phyloP scores from a whole-genome alignment of 2,329 filamentous ascomycete genomes.

The Tolypocladium nubicola region DNA sequence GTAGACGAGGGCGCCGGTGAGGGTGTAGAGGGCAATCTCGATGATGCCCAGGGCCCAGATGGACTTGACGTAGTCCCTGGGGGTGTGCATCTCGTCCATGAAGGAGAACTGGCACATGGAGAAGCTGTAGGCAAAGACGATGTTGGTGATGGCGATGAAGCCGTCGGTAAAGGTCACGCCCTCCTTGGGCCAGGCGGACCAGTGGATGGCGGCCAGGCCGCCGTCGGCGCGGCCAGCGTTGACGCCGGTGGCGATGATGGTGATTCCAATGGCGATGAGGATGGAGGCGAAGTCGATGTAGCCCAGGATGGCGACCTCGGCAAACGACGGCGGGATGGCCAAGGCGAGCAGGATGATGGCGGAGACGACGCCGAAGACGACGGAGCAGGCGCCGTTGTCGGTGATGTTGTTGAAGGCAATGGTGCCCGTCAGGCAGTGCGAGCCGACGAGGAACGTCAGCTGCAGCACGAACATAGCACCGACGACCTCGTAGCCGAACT shows the following conservation, averaged over 20 bases:
- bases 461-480: constrained; percentile 52
- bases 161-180: constrained; percentile 38
- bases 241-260: constrained; percentile 55
- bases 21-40: constrained; percentile 55
- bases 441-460: constrained; percentile 58
- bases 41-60: constrained; percentile 51
- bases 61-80: constrained; percentile 37
- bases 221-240: constrained; percentile 18
- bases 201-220: constrained; percentile 20
- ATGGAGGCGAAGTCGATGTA: constrained; percentile 53
- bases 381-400: constrained; percentile 36
- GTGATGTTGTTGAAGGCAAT: constrained; percentile 59
- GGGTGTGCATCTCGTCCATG: constrained; percentile 44
- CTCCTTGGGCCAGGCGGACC: constrained; percentile 35
- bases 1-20: constrained; percentile 59
- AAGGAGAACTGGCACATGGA: constrained; percentile 41
- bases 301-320: constrained; percentile 37
- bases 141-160: constrained; percentile 55
- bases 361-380: constrained; percentile 34
- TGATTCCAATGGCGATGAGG: constrained; percentile 50
- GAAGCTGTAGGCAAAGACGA: constrained; percentile 59
- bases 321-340: constrained; percentile 36
- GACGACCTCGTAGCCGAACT: constrained; percentile 49
- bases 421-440: constrained; percentile 60
- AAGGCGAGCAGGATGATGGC: constrained; percentile 34